Evolutionary conservation across 2,329 filamentous ascomycete genomes (phyloP).

Genomic region (Davidsoniella virescens): DNA sequence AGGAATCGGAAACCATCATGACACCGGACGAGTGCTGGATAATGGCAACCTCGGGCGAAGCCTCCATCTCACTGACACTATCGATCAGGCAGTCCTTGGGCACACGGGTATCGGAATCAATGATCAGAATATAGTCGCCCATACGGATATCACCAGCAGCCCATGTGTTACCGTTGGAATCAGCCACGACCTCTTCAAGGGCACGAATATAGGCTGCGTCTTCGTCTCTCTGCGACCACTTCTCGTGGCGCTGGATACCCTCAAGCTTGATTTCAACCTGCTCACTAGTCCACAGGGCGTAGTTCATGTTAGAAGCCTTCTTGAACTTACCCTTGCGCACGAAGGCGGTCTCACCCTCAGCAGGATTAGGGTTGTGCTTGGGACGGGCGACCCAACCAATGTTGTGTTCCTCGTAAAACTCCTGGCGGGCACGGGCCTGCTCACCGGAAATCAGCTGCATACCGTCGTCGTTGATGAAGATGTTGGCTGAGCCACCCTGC

Average conservation of each 20-base stretch:
- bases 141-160: conserved; percentile 44
- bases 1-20: conserved; percentile 57
- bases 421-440: conserved; percentile 24
- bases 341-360: conserved; percentile 29
- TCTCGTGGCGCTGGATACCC: conserved; percentile 26
- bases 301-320: conserved; percentile 55
- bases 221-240: conserved; percentile 28
- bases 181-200: conserved; percentile 33
- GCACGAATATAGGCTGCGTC: conserved; percentile 32
- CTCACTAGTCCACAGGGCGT: conserved; percentile 42
- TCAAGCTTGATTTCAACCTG: conserved; percentile 44
- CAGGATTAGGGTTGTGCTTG: conserved; percentile 33
- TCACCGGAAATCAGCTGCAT: conserved; percentile 35
- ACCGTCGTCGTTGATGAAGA: conserved; percentile 48
- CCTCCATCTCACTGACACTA: conserved; percentile 55
- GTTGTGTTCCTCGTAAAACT: conserved; percentile 40
- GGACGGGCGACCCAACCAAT: conserved; percentile 41
- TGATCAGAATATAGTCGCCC: conserved; percentile 47
- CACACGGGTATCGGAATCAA: conserved; percentile 55
- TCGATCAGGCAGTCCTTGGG: conserved; percentile 52
- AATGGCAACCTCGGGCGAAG: conserved; percentile 52
- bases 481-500: conserved; percentile 29
- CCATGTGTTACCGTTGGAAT: conserved; percentile 35
- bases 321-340: conserved; percentile 45
- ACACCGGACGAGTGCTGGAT: conserved; percentile 59